Evolutionary conservation across 2,329 filamentous ascomycete genomes (phyloP).

Genomic region (Pseudogymnoascus sp.): DNA sequence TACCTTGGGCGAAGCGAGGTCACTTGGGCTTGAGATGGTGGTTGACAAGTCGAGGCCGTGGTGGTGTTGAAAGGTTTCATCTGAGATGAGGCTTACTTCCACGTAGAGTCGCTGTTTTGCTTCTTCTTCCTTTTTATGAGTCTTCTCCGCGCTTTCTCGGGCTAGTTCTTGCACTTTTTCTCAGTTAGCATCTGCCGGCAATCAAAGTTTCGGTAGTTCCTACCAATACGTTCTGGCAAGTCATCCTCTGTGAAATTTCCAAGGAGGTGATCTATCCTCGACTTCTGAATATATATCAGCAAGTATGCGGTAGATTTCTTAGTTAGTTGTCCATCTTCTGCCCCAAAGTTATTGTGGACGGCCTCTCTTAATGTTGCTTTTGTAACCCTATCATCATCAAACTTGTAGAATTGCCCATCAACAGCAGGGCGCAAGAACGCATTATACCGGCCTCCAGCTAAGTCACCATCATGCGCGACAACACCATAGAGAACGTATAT

Average conservation of each 20-base stretch:
- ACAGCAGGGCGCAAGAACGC: constrained; percentile 91
- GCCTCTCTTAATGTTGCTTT: constrained; percentile 85
- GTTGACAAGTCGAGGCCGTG: constrained; percentile 75
- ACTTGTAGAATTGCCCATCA: constrained; percentile 91
- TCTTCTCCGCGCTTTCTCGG: constrained; percentile 23
- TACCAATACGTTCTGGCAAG: constrained; percentile 69
- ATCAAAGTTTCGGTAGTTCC: constrained; percentile 5
- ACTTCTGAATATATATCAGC: constrained; percentile 93
- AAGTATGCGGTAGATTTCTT: constrained; percentile 77
- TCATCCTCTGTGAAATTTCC: constrained; percentile 64
- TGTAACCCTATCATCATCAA: constrained; percentile 94
- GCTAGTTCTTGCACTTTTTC: constrained; percentile 75
- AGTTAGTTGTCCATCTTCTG: constrained; percentile 57
- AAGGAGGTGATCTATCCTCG: constrained; percentile 73
- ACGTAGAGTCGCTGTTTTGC: constrained; percentile 85
- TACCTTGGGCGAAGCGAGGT: constrained; percentile 60
- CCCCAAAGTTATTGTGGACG: constrained; percentile 92
- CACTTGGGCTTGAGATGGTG: constrained; percentile 53
- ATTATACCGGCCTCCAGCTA: constrained; percentile 97
- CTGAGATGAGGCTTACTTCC: constrained; percentile 70
- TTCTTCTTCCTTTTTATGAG: constrained; percentile 75
- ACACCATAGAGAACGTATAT: constrained; percentile 90
- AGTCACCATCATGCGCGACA: constrained; percentile 88
- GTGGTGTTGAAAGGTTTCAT: constrained; percentile 71
- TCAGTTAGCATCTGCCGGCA: constrained; percentile 29